Evolutionary conservation across 225 moss, liverwort and hornwort species (phyloP), one percentile per base, ranked within the genome.

Genomic region (Lunularia cruciata): DNA sequence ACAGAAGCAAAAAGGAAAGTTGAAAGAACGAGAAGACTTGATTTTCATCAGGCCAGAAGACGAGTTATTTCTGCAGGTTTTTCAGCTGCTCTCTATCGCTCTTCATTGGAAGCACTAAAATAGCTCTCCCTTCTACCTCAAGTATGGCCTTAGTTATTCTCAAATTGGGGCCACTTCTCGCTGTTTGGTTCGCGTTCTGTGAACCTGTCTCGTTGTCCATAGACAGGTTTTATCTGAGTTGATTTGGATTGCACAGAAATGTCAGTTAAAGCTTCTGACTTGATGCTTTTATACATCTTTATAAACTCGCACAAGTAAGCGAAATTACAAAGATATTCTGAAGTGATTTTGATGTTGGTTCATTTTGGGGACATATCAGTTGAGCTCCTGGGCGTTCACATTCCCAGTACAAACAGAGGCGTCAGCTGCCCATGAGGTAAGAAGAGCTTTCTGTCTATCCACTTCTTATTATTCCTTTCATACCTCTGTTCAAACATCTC

Each of bases 381-480:
- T 92, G 70, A 87, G 96, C 75, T 87, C 89, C 23, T 96, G 96
- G 96, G 90, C 90, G 18, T 96, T 96, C 81, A 82, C 78, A 18
- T 92, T 92, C 65, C 82, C 82, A 13, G 79, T 75, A 22, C 79
- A 76, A 6, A 84, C 81, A 46, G 92, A 88, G 63, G 79, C 83
- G 23, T 68, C 76, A 68, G 85, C 90, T 65, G 76, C 88, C 22
- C 88, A 81, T 34, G 84, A 95, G 94, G 91, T 94, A 56, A 37
- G 73, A 66, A 4, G 23, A 7, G 18, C 11, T 63, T 8, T 23
- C 18, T 14, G 19, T 63, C 25, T 10, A 3, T 33, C 45, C 14
- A 32, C 25, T 19, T 33, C 67, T 54, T 26, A 3, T 38, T 20
- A 23, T 31, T 6, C 16, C 40, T 19, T 46, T 32, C n/a, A 13